Conservation (phyloP, 106 monocot species). For the Dioscorea alata region DNA sequence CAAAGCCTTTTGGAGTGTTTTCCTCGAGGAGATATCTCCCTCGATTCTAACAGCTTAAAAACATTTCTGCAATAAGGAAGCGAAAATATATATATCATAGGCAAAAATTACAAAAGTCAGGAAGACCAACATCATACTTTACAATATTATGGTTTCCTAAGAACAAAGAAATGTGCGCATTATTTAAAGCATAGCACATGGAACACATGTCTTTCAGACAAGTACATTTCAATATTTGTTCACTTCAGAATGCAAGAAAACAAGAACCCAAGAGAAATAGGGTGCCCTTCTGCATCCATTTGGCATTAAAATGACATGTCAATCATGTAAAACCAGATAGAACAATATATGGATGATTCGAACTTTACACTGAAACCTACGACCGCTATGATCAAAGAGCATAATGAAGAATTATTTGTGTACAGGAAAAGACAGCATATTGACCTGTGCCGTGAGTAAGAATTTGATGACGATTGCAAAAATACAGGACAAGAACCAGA, state of each 20-base stretch:
- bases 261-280: neutral
- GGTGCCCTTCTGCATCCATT: neutral
- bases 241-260: too few species aligned
- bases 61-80: conserved; percentile 38
- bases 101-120: neutral
- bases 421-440: neutral
- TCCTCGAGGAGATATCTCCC: conserved; percentile 77
- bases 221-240: too few species aligned
- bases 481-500: conserved; percentile 4
- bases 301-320: neutral
- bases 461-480: neutral
- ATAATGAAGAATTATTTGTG: too few species aligned
- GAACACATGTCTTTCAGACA: neutral
- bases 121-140: neutral
- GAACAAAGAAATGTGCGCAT: neutral
- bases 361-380: neutral
- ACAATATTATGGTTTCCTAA: neutral
- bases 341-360: neutral
- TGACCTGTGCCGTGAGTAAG: conserved; percentile 9
- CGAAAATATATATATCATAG: neutral
- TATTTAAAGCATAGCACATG: neutral
- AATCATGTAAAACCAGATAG: neutral
- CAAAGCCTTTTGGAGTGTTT: conserved; percentile 45
- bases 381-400: too few species aligned
- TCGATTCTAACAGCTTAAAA: conserved; percentile 48